Evolutionary conservation across 768 basidiomycete species (phyloP).

Genomic region (Amanita pallidorosea): DNA sequence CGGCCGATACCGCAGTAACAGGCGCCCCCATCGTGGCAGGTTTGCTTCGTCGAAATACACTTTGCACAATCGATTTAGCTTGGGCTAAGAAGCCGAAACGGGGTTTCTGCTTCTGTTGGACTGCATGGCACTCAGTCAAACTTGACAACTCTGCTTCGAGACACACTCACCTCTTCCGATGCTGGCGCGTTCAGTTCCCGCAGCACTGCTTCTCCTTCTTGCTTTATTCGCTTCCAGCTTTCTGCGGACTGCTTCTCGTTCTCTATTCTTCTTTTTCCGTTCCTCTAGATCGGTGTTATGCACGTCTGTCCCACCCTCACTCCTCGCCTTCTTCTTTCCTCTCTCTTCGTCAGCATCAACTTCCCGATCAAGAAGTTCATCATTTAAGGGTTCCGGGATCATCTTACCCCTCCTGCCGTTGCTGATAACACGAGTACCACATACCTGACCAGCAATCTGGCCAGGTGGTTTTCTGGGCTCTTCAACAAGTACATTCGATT

Average conservation of each 20-base stretch:
- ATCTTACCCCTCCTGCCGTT: conserved; percentile 29
- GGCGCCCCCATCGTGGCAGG: conserved; percentile 8
- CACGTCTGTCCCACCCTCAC: conserved; percentile 19
- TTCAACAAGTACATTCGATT: conserved; percentile 39
- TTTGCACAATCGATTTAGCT: conserved; percentile 61
- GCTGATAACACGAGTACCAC: conserved; percentile 37
- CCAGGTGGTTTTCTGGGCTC: conserved; percentile 13
- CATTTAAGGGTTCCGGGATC: conserved; percentile 47
- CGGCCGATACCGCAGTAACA: conserved; percentile 1
- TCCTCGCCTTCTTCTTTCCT: conserved; percentile 16
- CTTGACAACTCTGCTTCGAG: background rate
- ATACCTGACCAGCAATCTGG: conserved; percentile 18
- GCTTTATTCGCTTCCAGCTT: conserved; percentile 60
- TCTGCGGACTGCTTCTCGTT: conserved; percentile 48
- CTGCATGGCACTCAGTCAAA: conserved; percentile 10
- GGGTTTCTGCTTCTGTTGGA: conserved; percentile 34
- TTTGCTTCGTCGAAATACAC: conserved; percentile 55
- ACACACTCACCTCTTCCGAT: conserved; percentile 14
- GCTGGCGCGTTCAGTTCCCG: conserved; percentile 28
- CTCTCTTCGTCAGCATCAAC: conserved; percentile 27
- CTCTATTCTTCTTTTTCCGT: conserved; percentile 36
- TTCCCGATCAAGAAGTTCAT: conserved; percentile 31
- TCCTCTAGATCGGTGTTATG: conserved; percentile 30
- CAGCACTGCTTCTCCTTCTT: conserved; percentile 59
- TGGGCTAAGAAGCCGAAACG: conserved; percentile 64